A percentile compares a stretch with the other conserved stretches of the same genome.
These are phyloP conservation scores for Ophiocordyceps sinensis DNA, from an alignment of 2,329 filamentous ascomycete species.

Conservation along the genomic window DNA sequence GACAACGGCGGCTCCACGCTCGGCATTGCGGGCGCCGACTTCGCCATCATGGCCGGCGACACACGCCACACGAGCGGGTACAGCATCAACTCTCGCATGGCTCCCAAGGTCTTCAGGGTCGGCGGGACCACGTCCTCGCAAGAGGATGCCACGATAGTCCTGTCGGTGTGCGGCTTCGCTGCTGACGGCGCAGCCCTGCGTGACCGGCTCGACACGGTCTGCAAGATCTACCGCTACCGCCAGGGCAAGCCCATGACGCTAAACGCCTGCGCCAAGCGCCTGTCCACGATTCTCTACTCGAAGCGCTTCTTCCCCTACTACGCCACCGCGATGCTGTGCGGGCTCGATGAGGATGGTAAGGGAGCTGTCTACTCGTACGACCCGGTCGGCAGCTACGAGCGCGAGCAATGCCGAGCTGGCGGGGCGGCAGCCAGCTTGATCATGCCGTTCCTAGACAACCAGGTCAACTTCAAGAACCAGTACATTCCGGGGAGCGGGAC, in stretches of 20 bases:
- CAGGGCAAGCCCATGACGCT: constrained; percentile 95
- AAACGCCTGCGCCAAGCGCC: constrained; percentile 83
- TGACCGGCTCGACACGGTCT: constrained; percentile 83
- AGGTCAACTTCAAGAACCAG: constrained; percentile 99
- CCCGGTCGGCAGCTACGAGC: constrained; percentile 92
- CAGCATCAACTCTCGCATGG: constrained; percentile 95
- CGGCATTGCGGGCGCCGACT: constrained; percentile 85
- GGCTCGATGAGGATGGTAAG: constrained; percentile 85
- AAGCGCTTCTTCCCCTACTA: constrained; percentile 99
- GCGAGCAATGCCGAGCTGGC: constrained; percentile 88
- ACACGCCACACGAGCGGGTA: constrained; percentile 92
- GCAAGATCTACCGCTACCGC: constrained; percentile 98
- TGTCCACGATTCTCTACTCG: constrained; percentile 89
- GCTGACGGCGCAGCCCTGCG: constrained; percentile 89
- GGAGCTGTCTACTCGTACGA: constrained; percentile 96
- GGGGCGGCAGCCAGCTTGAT: constrained; percentile 88
- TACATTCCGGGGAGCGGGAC: constrained; percentile 76
- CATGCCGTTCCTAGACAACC: constrained; percentile 98
- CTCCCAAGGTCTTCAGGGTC: constrained; percentile 94
- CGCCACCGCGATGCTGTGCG: constrained; percentile 83
- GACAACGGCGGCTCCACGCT: constrained; percentile 96
- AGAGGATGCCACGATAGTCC: constrained; percentile 70
- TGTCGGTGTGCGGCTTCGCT: constrained; percentile 91
- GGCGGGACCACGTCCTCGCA: constrained; percentile 80
- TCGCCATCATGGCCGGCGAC: constrained; percentile 93